These are phyloP conservation scores for Vigna hirtella DNA, from an alignment of 306 rosid genomes.

Conservation along the genomic window DNA sequence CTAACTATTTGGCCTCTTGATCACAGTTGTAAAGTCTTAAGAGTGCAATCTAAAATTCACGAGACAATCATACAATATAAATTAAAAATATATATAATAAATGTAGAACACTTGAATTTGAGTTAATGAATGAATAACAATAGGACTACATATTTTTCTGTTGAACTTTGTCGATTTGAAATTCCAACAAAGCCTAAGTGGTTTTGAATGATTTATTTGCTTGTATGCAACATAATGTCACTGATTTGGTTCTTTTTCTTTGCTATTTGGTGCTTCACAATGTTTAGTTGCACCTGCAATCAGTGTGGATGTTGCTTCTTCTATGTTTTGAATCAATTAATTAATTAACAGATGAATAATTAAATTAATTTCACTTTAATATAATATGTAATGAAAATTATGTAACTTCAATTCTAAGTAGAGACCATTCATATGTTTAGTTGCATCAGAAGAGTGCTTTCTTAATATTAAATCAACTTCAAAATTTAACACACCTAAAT, in stretches of 20 bases:
- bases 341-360: background rate
- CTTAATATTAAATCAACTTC: no score
- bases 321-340: background rate
- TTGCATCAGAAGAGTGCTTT: no score
- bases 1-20: no score
- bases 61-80: background rate
- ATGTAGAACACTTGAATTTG: slow-evolving; percentile 28
- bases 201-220: slow-evolving; percentile 12
- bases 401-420: no score
- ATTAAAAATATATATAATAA: slow-evolving; percentile 6
- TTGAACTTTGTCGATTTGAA: slow-evolving; percentile 26
- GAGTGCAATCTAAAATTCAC: no score
- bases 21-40: no score
- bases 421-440: no score
- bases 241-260: slow-evolving; percentile 19
- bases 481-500: no score
- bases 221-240: background rate
- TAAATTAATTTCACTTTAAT: background rate
- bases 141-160: background rate
- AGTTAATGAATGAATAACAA: slow-evolving; percentile 6
- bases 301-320: background rate
- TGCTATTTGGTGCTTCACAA: slow-evolving; percentile 37
- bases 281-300: background rate
- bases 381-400: no score
- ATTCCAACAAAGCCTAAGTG: slow-evolving; percentile 15